phyloP scores from a whole-genome alignment of 306 rosid genomes.

The Morella rubra region DNA sequence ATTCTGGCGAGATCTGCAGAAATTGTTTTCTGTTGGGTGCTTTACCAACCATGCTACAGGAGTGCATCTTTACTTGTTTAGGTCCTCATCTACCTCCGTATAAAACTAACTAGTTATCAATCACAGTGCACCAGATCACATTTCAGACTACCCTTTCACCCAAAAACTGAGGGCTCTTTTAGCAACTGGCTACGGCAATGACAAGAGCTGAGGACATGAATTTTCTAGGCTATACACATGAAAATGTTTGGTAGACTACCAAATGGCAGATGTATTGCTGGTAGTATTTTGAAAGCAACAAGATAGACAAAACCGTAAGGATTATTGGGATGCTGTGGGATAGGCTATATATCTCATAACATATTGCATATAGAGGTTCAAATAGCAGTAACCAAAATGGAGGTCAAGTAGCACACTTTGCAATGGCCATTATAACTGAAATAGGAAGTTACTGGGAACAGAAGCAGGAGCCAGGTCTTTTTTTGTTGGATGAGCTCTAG shows the following conservation, averaged over 20 bases:
- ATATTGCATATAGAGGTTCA: not conserved
- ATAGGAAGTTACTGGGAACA: slow-evolving; percentile 1
- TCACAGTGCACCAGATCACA: slow-evolving; percentile 4
- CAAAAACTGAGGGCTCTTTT: not conserved
- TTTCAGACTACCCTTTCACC: not conserved
- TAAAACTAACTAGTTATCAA: not conserved
- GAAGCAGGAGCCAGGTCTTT: not conserved
- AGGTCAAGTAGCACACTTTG: not conserved
- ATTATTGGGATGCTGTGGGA: not conserved
- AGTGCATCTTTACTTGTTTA: slow-evolving; percentile 3
- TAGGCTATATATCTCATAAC: slow-evolving; percentile 1
- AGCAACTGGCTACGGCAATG: not conserved
- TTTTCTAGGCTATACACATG: not conserved
- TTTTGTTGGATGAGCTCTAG: not conserved
- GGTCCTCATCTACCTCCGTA: not conserved
- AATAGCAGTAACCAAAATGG: not conserved
- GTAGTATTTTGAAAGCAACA: slow-evolving; percentile 5
- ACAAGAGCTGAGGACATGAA: not conserved
- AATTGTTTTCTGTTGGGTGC: not conserved
- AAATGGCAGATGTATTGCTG: not conserved
- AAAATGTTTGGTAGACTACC: not conserved
- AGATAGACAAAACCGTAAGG: not conserved
- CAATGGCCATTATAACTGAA: not conserved
- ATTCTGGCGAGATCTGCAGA: not conserved
- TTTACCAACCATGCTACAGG: not conserved